These are phyloP conservation scores for Petunia secreta DNA, from an alignment of 257 asterid genomes.

Conservation along the genomic window DNA sequence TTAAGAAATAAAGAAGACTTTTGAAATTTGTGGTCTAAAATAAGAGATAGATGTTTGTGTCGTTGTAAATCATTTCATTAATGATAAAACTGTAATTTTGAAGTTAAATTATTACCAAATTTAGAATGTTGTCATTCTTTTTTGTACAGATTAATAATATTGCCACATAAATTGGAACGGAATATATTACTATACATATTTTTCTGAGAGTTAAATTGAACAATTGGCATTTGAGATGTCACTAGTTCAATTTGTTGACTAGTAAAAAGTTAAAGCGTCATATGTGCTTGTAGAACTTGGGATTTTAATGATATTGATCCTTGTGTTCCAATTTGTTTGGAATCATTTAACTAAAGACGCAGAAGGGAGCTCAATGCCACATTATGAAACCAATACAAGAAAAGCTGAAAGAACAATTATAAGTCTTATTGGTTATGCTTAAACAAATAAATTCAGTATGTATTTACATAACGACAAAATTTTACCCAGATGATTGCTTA, in stretches of 20 bases:
- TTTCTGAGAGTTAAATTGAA: not conserved
- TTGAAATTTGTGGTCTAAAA: no score
- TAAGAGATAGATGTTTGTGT: no score
- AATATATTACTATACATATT: no score
- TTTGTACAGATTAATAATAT: no score
- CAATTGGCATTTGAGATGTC: not conserved
- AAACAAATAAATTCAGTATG: no score
- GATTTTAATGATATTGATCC: not conserved
- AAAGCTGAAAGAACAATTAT: not conserved
- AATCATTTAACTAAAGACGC: not conserved
- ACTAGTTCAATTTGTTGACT: not conserved
- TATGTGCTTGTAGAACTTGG: not conserved
- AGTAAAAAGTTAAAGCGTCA: not conserved
- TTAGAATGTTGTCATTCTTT: no score
- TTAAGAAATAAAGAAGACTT: no score
- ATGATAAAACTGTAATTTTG: no score
- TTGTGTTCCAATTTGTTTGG: not conserved
- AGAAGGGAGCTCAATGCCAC: not conserved
- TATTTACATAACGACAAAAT: not conserved
- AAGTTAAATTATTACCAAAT: no score
- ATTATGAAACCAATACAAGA: not conserved
- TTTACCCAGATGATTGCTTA: not conserved
- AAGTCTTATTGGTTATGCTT: not conserved
- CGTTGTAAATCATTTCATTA: no score
- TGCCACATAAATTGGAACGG: no score